Evolutionary conservation across 139 green algal species (phyloP).

Genomic region (Nannochloris sp.): DNA sequence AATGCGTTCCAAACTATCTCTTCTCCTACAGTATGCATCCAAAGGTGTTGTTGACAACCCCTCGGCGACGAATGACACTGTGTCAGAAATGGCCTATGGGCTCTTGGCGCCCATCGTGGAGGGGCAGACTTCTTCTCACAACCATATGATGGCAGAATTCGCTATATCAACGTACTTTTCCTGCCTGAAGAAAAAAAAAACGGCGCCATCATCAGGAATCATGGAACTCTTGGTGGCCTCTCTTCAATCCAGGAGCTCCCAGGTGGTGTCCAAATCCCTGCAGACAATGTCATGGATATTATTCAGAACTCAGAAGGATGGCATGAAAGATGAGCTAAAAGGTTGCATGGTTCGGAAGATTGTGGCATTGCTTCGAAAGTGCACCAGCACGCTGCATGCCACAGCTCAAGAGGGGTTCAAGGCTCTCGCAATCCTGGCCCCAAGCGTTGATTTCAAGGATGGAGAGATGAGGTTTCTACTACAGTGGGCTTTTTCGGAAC

Average conservation of each 20-base stretch:
- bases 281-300: constrained; percentile 40
- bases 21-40: constrained; percentile 59
- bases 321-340: constrained; percentile 4
- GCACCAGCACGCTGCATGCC: constrained; percentile 40
- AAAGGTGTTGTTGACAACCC: constrained; percentile 61
- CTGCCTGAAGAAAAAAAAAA: constrained; percentile 25
- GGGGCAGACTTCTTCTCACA: constrained; percentile 33
- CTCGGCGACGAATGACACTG: constrained; percentile 35
- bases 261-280: constrained; percentile 43
- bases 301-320: constrained; percentile 40
- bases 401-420: constrained; percentile 62
- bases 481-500: constrained; percentile 62
- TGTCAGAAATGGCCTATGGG: constrained; percentile 52
- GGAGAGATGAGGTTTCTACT: constrained; percentile 69
- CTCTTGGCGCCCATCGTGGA: constrained; percentile 25
- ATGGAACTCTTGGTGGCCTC: constrained; percentile 18
- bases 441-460: constrained; percentile 34
- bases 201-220: too few species aligned
- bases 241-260: constrained; percentile 40
- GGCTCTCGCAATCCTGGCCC: constrained; percentile 65
- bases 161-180: constrained; percentile 60
- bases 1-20: constrained; percentile 50
- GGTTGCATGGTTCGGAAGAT: constrained; percentile 16
- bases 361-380: constrained; percentile 44
- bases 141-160: constrained; percentile 72